Evolutionary conservation across 2,329 filamentous ascomycete species (phyloP), one percentile per base, ranked within the genome.

Genomic region (Sporothrix phasma): DNA sequence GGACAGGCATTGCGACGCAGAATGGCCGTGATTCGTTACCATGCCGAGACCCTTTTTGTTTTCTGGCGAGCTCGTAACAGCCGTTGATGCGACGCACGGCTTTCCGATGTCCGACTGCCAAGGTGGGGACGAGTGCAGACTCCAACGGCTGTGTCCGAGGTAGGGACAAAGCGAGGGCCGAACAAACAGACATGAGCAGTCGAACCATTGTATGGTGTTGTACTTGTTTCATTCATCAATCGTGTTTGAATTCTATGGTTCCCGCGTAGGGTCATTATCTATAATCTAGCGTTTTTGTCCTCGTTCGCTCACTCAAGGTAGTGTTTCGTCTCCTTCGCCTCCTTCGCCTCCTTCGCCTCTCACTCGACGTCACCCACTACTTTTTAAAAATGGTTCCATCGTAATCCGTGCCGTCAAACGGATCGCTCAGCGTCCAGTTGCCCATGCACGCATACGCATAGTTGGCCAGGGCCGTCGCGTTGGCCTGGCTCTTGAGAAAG

Each of bases 371-470:
- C 39, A 34, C 39, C 17, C 39, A n/a, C 39, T 15, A 15, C 37
- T 37, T 19, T n/a, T 10, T 22, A 62, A 70, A 69, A 22, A 76
- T 70, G 1, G 74, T 74, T 2, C 76, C 78, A 69, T 80, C 79
- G 61, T 74, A 79, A 67, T 80, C 78, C 47, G 72, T 69, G 0
- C 73, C 75, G 65, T 72, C 75, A 3, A 70, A 72, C 2, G 74
- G 71, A 60, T 75, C 71, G 2, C 67, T 59, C 46, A 80, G 67
- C 1, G 76, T 78, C 67, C 80, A 81, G 66, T 80, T 79, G 1
- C 73, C 77, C 67, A 79, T 79, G 69, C 79, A 81, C 43, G 75
- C 77, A 67, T 75, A 80, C 15, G 78, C 70, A 69, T 80, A 80
- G 66, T 80, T 80, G 31, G 75, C 74, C 67, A 77, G 59, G 49